Conservation (phyloP, 805 yeast genomes). For the Pichia sporocuriosa region DNA sequence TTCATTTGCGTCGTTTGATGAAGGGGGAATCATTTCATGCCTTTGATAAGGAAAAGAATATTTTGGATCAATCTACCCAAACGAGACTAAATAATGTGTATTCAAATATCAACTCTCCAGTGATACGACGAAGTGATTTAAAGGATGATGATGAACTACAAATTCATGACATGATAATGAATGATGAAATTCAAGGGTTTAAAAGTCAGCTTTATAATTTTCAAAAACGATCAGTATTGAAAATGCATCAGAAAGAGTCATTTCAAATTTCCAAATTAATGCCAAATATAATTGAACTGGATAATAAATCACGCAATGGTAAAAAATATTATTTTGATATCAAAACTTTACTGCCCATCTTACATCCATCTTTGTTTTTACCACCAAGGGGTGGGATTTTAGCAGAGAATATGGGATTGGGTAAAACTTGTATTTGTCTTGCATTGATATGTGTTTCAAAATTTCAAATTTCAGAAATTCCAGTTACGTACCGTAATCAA, state of each 20-base stretch:
- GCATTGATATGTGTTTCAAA: slow-evolving; percentile 51
- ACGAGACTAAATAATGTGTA: slow-evolving; percentile 29
- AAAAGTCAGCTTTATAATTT: slow-evolving; percentile 47
- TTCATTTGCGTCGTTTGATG: slow-evolving; percentile 34
- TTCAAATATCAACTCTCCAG: slow-evolving; percentile 30
- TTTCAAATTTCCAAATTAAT: slow-evolving; percentile 19
- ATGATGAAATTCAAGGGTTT: slow-evolving; percentile 39
- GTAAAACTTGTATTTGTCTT: slow-evolving; percentile 55
- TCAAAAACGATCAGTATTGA: slow-evolving; percentile 53
- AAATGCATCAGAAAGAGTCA: slow-evolving; percentile 52
- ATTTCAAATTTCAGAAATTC: slow-evolving; percentile 42
- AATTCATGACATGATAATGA: slow-evolving; percentile 19
- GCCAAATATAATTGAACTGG: slow-evolving; percentile 18
- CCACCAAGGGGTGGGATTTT: slow-evolving; percentile 56
- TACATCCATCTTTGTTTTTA: slow-evolving; percentile 35
- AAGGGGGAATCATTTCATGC: slow-evolving; percentile 12
- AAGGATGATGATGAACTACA: slow-evolving; percentile 18
- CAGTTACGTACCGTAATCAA: slow-evolving; percentile 19
- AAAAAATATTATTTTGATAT: slow-evolving; percentile 33
- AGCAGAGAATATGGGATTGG: slow-evolving; percentile 66
- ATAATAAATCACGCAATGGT: not conserved
- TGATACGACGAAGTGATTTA: slow-evolving; percentile 11
- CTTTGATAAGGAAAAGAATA: slow-evolving; percentile 2
- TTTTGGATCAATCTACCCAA: not conserved
- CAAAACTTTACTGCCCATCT: slow-evolving; percentile 24